Conservation (phyloP, 306 rosid genomes). For the Cicer judaicum region DNA sequence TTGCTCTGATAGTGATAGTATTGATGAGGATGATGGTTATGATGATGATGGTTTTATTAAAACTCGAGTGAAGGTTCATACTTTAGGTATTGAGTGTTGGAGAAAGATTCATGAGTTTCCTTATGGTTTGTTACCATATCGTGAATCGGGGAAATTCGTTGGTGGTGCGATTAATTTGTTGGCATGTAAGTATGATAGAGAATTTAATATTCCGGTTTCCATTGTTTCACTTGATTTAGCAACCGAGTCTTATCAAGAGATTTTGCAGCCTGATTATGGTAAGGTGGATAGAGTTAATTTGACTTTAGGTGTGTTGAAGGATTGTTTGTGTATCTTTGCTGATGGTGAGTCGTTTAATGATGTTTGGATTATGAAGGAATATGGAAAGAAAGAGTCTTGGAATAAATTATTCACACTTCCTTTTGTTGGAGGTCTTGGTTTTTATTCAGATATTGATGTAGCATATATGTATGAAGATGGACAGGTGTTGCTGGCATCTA, state of each 20-base stretch:
- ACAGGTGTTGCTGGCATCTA: constrained; percentile 9
- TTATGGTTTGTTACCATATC: not conserved
- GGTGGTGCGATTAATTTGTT: constrained; percentile 47
- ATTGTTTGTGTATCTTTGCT: constrained; percentile 33
- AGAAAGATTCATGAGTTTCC: constrained; percentile 22
- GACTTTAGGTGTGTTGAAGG: constrained; percentile 30
- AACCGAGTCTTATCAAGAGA: constrained; percentile 37
- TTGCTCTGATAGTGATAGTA: too few relatives aligned
- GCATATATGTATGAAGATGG: constrained; percentile 32
- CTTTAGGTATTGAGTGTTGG: constrained; percentile 37
- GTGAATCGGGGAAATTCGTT: constrained; percentile 27
- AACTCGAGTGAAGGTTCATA: constrained; percentile 6
- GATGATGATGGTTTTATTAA: too few relatives aligned
- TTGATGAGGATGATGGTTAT: too few relatives aligned
- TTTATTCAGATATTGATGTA: not conserved
- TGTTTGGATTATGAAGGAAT: constrained; percentile 51
- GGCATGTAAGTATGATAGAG: not conserved
- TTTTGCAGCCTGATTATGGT: constrained; percentile 43
- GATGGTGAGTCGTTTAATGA: not conserved
- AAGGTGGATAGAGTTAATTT: not conserved
- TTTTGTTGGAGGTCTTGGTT: not conserved
- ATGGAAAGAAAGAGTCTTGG: constrained; percentile 51
- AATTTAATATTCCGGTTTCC: not conserved
- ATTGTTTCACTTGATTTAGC: constrained; percentile 46
- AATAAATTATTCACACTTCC: constrained; percentile 32